Evolutionary conservation across 2,329 filamentous ascomycete genomes (phyloP), one percentile per base, ranked within the genome.

Genomic region (Sporothrix curviconia): DNA sequence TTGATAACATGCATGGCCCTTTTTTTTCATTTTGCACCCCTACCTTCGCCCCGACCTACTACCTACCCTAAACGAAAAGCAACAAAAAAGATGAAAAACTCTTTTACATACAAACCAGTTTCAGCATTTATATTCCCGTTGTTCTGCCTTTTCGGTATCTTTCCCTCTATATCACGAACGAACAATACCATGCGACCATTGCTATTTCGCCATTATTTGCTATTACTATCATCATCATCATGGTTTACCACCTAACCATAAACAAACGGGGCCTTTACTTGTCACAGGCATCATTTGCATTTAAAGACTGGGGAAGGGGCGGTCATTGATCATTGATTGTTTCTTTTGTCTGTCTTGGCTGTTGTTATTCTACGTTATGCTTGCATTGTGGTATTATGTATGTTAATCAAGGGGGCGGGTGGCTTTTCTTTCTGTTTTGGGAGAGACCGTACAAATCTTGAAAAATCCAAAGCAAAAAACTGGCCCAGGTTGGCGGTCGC

Each of bases 401-500:
- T 47, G 7, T 32, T 32, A 32, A 32, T 32, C 5, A 5, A 11
- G 28, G 11, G 28, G 28, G 6, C 28, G 11, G 7, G 3, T 34
- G 12, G 19, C 36, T 28, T 40, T 40, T 40, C 22, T 15, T 25
- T 30, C 4, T n/a, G n/a, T n/a, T 32, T 49, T 46, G 53, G 53
- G 32, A 56, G 28, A 53, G n/a, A n/a, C n/a, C 47, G 47, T 51
- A 34, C 44, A 46, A 52, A 47, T 19, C 25, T 28, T 28, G 28
- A 42, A 51, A 51, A 30, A 34, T 14, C 7, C 14, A 42, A 32
- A 32, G 11, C 11, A 5, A 32, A 11, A 32, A 53, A 32, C 46
- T 46, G 19, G 42, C 53, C 47, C 49, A 36, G 57, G 54, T 59
- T 56, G 53, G 54, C 43, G 57, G 54, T 37, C 42, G n/a, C n/a